Evolutionary conservation across 1,139 yeast species (phyloP).

Genomic region (Sugiyamaella pinicola): DNA sequence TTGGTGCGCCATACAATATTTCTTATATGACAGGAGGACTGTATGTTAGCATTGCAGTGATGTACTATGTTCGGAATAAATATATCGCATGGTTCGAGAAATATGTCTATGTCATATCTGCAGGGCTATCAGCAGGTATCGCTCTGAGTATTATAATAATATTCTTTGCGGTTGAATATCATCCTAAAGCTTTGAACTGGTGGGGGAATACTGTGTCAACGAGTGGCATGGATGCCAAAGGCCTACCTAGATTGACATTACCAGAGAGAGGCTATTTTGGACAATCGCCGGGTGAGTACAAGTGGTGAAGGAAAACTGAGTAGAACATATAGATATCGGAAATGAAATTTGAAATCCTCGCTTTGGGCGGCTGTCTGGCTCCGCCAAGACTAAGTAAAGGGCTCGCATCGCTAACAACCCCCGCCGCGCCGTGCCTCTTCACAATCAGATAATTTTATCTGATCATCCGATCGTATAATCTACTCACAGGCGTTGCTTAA

Average conservation of each 20-base stretch:
- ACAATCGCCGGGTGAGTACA: slow-evolving; percentile 39
- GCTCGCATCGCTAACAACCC: background rate
- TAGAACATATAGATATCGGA: background rate
- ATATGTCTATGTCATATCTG: slow-evolving; percentile 62
- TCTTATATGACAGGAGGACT: slow-evolving; percentile 56
- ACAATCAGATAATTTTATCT: slow-evolving; percentile 15
- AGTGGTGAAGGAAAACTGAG: slow-evolving; percentile 2
- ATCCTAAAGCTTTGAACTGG: slow-evolving; percentile 49
- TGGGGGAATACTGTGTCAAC: slow-evolving; percentile 58
- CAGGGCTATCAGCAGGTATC: slow-evolving; percentile 61
- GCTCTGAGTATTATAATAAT: slow-evolving; percentile 59
- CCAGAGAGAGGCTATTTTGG: slow-evolving; percentile 28
- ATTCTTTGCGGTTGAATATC: slow-evolving; percentile 57
- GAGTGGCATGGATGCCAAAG: slow-evolving; percentile 49
- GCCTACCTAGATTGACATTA: slow-evolving; percentile 40
- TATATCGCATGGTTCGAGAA: slow-evolving; percentile 63
- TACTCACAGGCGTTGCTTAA: background rate
- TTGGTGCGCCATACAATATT: slow-evolving; percentile 53
- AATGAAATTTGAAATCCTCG: no score
- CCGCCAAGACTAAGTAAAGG: background rate
- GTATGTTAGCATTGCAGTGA: slow-evolving; percentile 54
- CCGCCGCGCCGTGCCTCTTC: background rate
- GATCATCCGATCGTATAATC: slow-evolving; percentile 6
- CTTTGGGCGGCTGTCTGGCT: no score
- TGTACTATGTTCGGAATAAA: slow-evolving; percentile 54